Evolutionary conservation across 345 rosid species (phyloP).

Genomic region (Murraya paniculata): DNA sequence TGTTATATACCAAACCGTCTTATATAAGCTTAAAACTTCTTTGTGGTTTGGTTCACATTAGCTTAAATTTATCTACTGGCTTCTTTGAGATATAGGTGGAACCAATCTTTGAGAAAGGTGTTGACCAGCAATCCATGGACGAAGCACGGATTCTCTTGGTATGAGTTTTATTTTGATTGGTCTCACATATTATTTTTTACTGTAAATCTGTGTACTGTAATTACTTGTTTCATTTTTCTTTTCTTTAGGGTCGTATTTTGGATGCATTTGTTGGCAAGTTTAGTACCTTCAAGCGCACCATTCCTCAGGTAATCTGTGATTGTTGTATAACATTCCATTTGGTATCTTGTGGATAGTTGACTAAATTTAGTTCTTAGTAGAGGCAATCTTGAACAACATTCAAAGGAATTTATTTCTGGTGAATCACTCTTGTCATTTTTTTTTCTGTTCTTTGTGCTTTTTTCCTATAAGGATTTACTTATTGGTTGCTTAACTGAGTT

Average conservation of each 20-base stretch:
- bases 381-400: conserved; percentile 5
- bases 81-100: conserved; percentile 64
- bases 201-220: conserved; percentile 15
- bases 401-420: not conserved
- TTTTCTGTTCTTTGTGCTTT: not conserved
- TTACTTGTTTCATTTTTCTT: conserved; percentile 18
- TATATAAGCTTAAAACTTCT: conserved; percentile 2
- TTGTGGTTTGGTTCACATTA: conserved; percentile 8
- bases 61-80: conserved; percentile 16
- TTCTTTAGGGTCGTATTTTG: conserved; percentile 80
- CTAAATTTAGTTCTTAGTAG: not conserved
- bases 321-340: conserved; percentile 13
- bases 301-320: conserved; percentile 82
- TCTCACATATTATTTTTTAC: conserved; percentile 14
- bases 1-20: conserved; percentile 4
- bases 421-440: not conserved
- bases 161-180: conserved; percentile 19
- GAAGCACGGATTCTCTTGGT: conserved; percentile 94
- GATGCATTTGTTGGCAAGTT: conserved; percentile 99
- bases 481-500: not conserved
- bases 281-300: conserved; percentile 93
- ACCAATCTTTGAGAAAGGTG: conserved; percentile 97
- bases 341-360: not conserved
- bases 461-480: not conserved
- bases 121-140: conserved; percentile 92